phyloP scores from a whole-genome alignment of 2,329 filamentous ascomycete genomes.

The Fusarium sp. region DNA sequence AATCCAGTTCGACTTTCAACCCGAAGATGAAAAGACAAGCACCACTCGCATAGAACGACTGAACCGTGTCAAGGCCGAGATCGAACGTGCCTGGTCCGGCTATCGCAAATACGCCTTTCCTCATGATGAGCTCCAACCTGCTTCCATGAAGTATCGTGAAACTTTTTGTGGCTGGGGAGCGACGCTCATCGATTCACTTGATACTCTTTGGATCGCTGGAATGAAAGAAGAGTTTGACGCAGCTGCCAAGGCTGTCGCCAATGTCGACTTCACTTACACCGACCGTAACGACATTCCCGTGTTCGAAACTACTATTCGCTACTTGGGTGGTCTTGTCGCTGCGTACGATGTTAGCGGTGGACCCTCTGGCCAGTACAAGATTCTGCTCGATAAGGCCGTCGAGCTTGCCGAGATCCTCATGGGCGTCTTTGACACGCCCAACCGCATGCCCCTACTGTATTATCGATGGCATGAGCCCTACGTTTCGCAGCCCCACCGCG shows the following conservation, averaged over 20 bases:
- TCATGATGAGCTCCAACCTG: constrained; percentile 86
- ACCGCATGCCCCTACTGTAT: constrained; percentile 88
- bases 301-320: constrained; percentile 93
- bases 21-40: constrained; percentile 70
- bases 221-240: constrained; percentile 82
- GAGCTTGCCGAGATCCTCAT: constrained; percentile 85
- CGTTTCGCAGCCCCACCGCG: constrained; percentile 72
- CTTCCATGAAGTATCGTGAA: constrained; percentile 74
- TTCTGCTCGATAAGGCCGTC: constrained; percentile 80
- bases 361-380: constrained; percentile 63
- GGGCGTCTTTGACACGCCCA: constrained; percentile 89
- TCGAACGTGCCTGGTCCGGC: constrained; percentile 82
- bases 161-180: constrained; percentile 94
- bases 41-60: constrained; percentile 73
- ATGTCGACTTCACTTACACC: constrained; percentile 86
- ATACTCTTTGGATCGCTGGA: constrained; percentile 90
- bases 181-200: constrained; percentile 83
- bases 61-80: constrained; percentile 75
- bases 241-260: constrained; percentile 73
- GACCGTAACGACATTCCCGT: constrained; percentile 78
- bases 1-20: constrained; percentile 79
- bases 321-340: constrained; percentile 84
- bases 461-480: constrained; percentile 80
- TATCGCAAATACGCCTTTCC: constrained; percentile 85
- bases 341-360: constrained; percentile 88